Conservation (phyloP, 768 basidiomycete species). For the Calocybe indica region DNA sequence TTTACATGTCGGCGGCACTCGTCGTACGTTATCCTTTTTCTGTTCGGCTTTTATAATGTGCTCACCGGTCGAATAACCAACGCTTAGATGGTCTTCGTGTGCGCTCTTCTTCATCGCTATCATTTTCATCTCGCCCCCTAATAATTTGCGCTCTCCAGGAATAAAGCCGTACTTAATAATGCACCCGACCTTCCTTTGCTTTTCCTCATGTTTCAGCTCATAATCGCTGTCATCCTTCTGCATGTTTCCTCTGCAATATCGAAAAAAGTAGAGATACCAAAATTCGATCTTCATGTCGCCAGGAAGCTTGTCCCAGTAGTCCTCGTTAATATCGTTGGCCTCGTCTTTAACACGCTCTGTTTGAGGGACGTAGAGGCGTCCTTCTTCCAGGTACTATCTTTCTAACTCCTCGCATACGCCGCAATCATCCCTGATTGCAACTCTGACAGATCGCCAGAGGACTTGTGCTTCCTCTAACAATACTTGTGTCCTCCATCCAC, state of each 20-base stretch:
- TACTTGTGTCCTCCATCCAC: conserved; percentile 59
- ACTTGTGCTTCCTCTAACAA: conserved; percentile 78
- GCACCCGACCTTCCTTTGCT: conserved; percentile 61
- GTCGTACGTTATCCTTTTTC: conserved; percentile 42
- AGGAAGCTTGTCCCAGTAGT: conserved; percentile 61
- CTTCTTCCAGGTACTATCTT: conserved; percentile 62
- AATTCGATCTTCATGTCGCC: conserved; percentile 41
- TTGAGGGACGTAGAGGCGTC: conserved; percentile 74
- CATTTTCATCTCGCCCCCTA: neutral
- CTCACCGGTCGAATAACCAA: neutral
- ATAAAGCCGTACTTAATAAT: conserved; percentile 69
- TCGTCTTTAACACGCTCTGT: conserved; percentile 78
- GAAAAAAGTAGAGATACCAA: conserved; percentile 51
- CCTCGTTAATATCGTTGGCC: conserved; percentile 63
- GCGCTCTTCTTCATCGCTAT: conserved; percentile 7
- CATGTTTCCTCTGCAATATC: conserved; percentile 45
- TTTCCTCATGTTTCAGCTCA: conserved; percentile 63
- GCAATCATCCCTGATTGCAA: neutral
- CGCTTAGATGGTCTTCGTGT: conserved; percentile 49
- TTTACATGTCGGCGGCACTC: conserved; percentile 40
- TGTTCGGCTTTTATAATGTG: conserved; percentile 1
- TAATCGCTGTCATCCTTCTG: conserved; percentile 61
- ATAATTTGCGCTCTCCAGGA: conserved; percentile 34
- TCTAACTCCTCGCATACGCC: neutral
- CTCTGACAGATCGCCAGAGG: conserved; percentile 72